Evolutionary conservation across 1,284 basidiomycete species (phyloP), one percentile per base, ranked within the genome.

Genomic region (Megacollybia platyphylla): DNA sequence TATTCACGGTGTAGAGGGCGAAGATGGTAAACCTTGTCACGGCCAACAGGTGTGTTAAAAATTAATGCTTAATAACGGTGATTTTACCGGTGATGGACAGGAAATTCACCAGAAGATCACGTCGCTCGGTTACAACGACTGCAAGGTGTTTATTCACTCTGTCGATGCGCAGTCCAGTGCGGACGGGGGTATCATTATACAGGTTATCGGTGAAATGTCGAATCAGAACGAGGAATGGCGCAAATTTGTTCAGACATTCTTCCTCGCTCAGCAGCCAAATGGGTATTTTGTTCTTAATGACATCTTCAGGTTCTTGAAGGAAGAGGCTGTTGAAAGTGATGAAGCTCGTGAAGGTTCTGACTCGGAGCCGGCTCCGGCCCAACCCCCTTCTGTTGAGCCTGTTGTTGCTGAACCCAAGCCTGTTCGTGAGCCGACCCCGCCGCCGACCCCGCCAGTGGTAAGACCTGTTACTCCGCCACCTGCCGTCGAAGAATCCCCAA

Each of bases 261-360:
- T 98, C 85, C 83, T 99, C 44, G 96, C 96, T 39, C 90, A 97
- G 63, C 96, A 99, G 67, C 90, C 92, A 34, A 96, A 94, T 56
- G 96, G 96, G 39, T 99, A 97, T 72, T 99, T 92, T 63, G 96
- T 99, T 48, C 81, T 99, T 62, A 99, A 99, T 67, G 96, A 99
- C 68, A 97, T 98, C 68, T 99, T 98, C 83, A 86, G 94, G 50
- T 97, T 94, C 73, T 71, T 98, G 51, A 96, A 96, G 70, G 93
- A 97, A 65, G 93, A 97, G 55, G 71, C 79, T 31, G 85, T 89
- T 48, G 87, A 87, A 50, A 70, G 72, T 35, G 88, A 87, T 44
- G 85, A 87, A 45, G 71, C 63, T 47, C 64, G 64, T 44, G 74
- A 73, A 45, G 51, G 51, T 17, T 46, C 55, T n/a, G 51, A 55